Conservation (phyloP, 805 yeast genomes). For the Clavispora vitiphila region DNA sequence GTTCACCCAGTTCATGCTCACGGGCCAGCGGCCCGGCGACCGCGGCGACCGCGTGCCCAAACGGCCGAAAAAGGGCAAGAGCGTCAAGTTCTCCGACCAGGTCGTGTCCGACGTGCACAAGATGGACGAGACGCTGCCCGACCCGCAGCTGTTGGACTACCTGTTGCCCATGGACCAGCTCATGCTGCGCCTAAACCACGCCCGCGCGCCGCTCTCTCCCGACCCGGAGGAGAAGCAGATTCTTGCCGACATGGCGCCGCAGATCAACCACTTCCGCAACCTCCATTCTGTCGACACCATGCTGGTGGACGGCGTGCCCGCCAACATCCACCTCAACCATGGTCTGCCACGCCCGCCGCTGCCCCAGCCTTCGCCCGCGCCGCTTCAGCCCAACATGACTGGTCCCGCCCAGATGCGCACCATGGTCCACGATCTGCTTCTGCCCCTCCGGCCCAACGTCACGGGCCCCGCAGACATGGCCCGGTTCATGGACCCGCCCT, state of each 20-base stretch:
- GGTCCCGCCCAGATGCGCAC: slow-evolving; percentile 40
- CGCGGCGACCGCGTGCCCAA: slow-evolving; percentile 34
- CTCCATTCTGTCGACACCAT: slow-evolving; percentile 73
- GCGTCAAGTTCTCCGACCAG: slow-evolving; percentile 71
- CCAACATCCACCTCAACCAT: slow-evolving; percentile 41
- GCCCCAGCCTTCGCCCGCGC: slow-evolving; percentile 13
- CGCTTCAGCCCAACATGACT: slow-evolving; percentile 41
- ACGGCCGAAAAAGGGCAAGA: slow-evolving; percentile 44
- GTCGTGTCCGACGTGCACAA: slow-evolving; percentile 44
- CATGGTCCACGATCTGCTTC: not conserved
- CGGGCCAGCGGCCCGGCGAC: slow-evolving; percentile 67
- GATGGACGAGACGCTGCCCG: slow-evolving; percentile 12
- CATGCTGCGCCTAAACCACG: slow-evolving; percentile 38
- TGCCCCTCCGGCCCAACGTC: slow-evolving; percentile 21
- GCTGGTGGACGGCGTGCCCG: slow-evolving; percentile 64
- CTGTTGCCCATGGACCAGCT: slow-evolving; percentile 77
- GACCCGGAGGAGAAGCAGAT: slow-evolving; percentile 68
- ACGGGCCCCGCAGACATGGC: slow-evolving; percentile 33
- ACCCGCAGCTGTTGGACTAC: slow-evolving; percentile 42
- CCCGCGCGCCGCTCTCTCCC: slow-evolving; percentile 15
- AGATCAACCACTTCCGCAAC: slow-evolving; percentile 63
- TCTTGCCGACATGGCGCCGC: slow-evolving; percentile 68
- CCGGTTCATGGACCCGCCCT: slow-evolving; percentile 21
- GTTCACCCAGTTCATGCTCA: slow-evolving; percentile 75
- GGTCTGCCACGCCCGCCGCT: slow-evolving; percentile 11